Conservation (phyloP, 108 stramenopile genomes). For the Fistulifera pelliculosa region DNA sequence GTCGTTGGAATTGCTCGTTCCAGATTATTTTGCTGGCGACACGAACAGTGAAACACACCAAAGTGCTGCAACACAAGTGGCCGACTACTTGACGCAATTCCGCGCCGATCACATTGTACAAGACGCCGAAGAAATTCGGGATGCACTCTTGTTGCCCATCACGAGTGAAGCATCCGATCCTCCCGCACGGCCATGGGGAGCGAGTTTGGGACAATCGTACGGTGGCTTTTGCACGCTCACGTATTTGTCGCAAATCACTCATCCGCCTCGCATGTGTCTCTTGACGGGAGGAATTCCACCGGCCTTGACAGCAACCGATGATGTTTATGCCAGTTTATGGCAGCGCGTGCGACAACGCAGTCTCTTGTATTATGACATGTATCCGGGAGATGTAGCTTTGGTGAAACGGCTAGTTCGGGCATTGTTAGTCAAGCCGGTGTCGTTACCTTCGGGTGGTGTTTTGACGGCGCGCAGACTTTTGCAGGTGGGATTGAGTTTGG, state of each 20-base stretch:
- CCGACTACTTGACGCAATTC: constrained; percentile 69
- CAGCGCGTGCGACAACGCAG: constrained; percentile 68
- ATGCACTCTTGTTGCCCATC: constrained; percentile 38
- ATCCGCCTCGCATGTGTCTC: constrained; percentile 59
- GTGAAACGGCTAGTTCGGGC: constrained; percentile 70
- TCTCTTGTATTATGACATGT: constrained; percentile 75
- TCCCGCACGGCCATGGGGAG: constrained; percentile 49
- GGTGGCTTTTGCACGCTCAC: constrained; percentile 92
- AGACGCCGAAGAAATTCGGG: constrained; percentile 82
- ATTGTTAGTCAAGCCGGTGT: constrained; percentile 31
- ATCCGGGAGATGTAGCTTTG: constrained; percentile 72
- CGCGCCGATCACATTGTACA: constrained; percentile 84
- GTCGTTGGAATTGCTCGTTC: constrained; percentile 51
- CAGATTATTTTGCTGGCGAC: constrained; percentile 48
- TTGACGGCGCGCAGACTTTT: constrained; percentile 85
- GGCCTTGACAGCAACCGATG: constrained; percentile 53
- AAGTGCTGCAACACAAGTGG: constrained; percentile 40
- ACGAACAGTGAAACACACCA: constrained; percentile 4
- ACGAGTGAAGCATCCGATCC: constrained; percentile 3
- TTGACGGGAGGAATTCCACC: constrained; percentile 93
- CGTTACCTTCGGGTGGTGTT: constrained; percentile 72
- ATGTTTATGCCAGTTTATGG: constrained; percentile 68
- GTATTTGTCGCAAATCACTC: constrained; percentile 62
- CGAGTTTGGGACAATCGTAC: constrained; percentile 83
- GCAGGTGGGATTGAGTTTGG: constrained; percentile 77